Evolutionary conservation across 2,329 filamentous ascomycete genomes (phyloP).

Genomic region (Coleophoma cylindrospora): DNA sequence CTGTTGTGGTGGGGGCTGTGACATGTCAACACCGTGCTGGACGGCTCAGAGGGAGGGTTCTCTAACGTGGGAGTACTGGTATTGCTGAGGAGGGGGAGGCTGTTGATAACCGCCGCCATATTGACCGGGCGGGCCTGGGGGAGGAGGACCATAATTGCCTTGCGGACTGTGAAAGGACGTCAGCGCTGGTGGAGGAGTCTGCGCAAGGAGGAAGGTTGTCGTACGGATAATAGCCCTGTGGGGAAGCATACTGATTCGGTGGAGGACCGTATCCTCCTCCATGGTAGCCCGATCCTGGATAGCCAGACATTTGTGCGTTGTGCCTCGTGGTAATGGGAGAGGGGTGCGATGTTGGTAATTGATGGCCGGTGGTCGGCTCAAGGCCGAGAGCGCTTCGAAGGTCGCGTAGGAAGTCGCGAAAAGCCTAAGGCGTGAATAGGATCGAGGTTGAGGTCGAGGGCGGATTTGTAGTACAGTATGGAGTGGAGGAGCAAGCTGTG

Average conservation of each 20-base stretch:
- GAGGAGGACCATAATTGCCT: constrained; percentile 23
- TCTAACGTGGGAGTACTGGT: constrained; percentile 25
- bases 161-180: constrained; percentile 17
- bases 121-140: constrained; percentile 32
- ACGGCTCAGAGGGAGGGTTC: too few relatives aligned
- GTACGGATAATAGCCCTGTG: constrained; percentile 46
- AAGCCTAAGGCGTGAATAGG: neutral
- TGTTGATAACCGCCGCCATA: constrained; percentile 38
- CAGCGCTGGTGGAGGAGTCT: constrained; percentile 22
- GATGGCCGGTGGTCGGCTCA: constrained; percentile 3
- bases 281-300: constrained; percentile 49
- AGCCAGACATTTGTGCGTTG: constrained; percentile 52
- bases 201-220: constrained; percentile 12
- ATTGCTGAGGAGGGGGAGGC: constrained; percentile 38
- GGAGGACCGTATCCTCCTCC: constrained; percentile 35
- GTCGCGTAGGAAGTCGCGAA: constrained; percentile 3
- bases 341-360: neutral
- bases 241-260: constrained; percentile 37
- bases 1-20: constrained; percentile 39
- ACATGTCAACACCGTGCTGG: too few relatives aligned
- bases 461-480: neutral
- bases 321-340: neutral
- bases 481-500: too few relatives aligned
- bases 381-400: constrained; percentile 10
- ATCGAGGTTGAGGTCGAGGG: constrained; percentile 2